A percentile compares a stretch with the other conserved stretches of the same genome.
Conservation (phyloP, 1,139 yeast genomes). For the Chernovozyma sophiae-reginae region DNA sequence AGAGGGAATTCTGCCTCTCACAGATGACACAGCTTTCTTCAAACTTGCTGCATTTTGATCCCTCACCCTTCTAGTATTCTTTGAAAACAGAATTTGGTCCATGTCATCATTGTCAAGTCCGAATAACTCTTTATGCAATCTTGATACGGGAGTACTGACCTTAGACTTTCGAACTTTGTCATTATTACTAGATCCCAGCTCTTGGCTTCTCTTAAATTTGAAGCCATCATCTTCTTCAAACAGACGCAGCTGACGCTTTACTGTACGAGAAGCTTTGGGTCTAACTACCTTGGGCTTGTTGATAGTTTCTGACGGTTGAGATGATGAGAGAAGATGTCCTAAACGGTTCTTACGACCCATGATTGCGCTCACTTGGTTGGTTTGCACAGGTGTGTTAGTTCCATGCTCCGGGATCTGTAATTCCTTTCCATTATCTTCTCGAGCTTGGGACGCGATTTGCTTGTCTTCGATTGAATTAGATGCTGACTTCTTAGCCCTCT, state of each 20-base stretch:
- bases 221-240: slow-evolving; percentile 48
- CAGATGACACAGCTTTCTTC: background rate
- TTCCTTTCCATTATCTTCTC: no score
- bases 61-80: background rate
- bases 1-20: background rate
- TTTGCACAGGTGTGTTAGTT: slow-evolving; percentile 4
- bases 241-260: slow-evolving; percentile 5
- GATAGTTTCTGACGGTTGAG: slow-evolving; percentile 2
- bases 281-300: slow-evolving; percentile 1
- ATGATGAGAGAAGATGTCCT: slow-evolving; percentile 22
- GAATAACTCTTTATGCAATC: slow-evolving; percentile 22
- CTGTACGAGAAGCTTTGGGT: background rate
- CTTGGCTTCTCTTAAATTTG: slow-evolving; percentile 34
- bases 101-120: slow-evolving; percentile 15
- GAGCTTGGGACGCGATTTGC: background rate
- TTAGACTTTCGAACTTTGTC: slow-evolving; percentile 12
- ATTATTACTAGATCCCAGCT: slow-evolving; percentile 8
- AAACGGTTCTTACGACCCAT: slow-evolving; percentile 22
- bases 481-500: background rate
- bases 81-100: slow-evolving; percentile 3
- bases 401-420: no score
- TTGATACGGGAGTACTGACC: slow-evolving; percentile 25
- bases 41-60: background rate
- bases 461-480: background rate
- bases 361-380: slow-evolving; percentile 8